These are phyloP conservation scores for Kazachstania kunashirensis DNA, from an alignment of 805 yeast species.

Conservation along the genomic window DNA sequence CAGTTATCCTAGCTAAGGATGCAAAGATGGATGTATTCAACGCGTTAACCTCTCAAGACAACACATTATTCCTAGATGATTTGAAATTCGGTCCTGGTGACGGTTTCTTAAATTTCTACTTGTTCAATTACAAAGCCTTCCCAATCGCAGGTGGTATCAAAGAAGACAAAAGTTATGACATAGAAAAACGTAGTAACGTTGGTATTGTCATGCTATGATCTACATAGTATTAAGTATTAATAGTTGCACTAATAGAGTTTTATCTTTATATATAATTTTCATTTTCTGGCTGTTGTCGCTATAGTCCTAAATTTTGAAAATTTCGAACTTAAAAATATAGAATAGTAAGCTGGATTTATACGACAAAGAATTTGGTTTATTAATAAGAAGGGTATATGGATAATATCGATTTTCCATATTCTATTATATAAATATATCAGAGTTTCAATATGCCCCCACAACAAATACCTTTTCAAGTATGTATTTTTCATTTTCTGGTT, in stretches of 20 bases:
- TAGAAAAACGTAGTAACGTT: slow-evolving; percentile 60
- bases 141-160: slow-evolving; percentile 77
- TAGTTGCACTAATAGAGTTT: too few species aligned
- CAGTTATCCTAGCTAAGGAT: slow-evolving; percentile 60
- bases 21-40: slow-evolving; percentile 81
- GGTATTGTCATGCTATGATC: slow-evolving; percentile 76
- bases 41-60: slow-evolving; percentile 86
- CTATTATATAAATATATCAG: too few species aligned
- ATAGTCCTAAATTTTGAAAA: too few species aligned
- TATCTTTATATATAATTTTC: too few species aligned
- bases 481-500: slow-evolving; percentile 2
- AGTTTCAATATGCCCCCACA: slow-evolving; percentile 11
- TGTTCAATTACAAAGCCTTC: slow-evolving; percentile 81
- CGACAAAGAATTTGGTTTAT: too few species aligned
- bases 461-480: slow-evolving; percentile 17
- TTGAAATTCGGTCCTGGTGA: slow-evolving; percentile 90
- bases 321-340: too few species aligned
- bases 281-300: too few species aligned
- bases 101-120: slow-evolving; percentile 80
- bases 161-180: slow-evolving; percentile 41
- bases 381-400: too few species aligned
- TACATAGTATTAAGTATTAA: background rate
- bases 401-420: too few species aligned
- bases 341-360: too few species aligned
- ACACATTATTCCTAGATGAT: slow-evolving; percentile 68